phyloP scores from a whole-genome alignment of 2,329 filamentous ascomycete genomes.

The Acarospora socialis region DNA sequence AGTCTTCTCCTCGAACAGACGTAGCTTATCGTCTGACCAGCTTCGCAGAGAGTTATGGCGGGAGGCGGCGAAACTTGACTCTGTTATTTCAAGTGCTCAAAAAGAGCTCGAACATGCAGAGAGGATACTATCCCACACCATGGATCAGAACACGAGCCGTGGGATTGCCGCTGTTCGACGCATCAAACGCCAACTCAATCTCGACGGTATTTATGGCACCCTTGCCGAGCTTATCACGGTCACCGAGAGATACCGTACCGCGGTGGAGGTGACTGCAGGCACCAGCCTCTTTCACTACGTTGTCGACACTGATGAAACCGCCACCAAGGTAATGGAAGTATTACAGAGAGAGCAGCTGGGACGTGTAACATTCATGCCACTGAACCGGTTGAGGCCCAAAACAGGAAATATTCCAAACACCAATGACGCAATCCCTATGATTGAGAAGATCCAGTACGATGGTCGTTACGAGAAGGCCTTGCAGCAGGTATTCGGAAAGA shows the following conservation, averaged over 20 bases:
- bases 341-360: slow-evolving; percentile 69
- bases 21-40: slow-evolving; percentile 3
- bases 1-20: slow-evolving; percentile 9
- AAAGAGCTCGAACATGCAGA: slow-evolving; percentile 68
- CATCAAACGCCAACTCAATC: slow-evolving; percentile 62
- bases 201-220: slow-evolving; percentile 82
- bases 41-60: slow-evolving; percentile 51
- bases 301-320: slow-evolving; percentile 81
- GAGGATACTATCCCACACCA: slow-evolving; percentile 61
- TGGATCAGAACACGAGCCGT: slow-evolving; percentile 77
- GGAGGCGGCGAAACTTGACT: slow-evolving; percentile 76
- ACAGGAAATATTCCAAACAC: slow-evolving; percentile 67
- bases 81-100: slow-evolving; percentile 59
- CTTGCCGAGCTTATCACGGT: slow-evolving; percentile 87
- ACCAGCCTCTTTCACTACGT: slow-evolving; percentile 91
- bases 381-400: slow-evolving; percentile 63
- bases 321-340: slow-evolving; percentile 63
- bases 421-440: slow-evolving; percentile 72
- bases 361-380: slow-evolving; percentile 84
- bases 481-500: slow-evolving; percentile 88
- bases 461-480: slow-evolving; percentile 68
- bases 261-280: slow-evolving; percentile 85
- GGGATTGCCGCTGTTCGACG: slow-evolving; percentile 77
- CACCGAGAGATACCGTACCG: slow-evolving; percentile 67
- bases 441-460: slow-evolving; percentile 74